Conservation (phyloP, 2,329 filamentous ascomycete genomes). For the Magnaporthales sp. region DNA sequence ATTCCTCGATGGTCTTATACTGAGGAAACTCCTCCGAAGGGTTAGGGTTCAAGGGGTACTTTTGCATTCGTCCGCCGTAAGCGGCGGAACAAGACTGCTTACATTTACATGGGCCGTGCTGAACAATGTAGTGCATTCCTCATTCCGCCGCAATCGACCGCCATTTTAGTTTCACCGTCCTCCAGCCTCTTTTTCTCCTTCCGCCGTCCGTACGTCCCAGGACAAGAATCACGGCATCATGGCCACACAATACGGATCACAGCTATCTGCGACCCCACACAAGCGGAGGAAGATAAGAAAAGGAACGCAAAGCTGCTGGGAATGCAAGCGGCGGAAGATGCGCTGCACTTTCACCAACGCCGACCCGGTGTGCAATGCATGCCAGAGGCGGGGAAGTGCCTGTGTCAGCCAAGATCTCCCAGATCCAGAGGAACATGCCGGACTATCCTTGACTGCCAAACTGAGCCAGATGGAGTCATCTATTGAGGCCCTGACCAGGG, state of each 20-base stretch:
- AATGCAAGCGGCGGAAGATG: conserved; percentile 47
- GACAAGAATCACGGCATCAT: not conserved
- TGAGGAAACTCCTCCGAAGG: not conserved
- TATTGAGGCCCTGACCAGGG: not conserved
- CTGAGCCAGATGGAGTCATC: not conserved
- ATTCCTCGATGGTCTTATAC: not conserved
- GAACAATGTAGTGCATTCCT: not conserved
- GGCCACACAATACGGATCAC: not conserved
- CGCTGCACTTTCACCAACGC: conserved; percentile 34
- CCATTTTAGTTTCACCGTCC: no score
- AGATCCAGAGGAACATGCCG: conserved; percentile 21
- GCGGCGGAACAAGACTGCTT: not conserved
- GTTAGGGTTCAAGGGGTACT: not conserved
- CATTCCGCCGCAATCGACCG: not conserved
- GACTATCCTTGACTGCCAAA: not conserved
- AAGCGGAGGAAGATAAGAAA: conserved; percentile 12
- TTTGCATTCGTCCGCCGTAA: not conserved
- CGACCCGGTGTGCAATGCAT: conserved; percentile 32
- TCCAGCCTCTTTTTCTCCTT: no score
- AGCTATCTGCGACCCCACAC: not conserved
- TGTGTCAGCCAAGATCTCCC: conserved; percentile 39
- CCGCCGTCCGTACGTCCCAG: not conserved
- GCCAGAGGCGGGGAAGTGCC: conserved; percentile 29
- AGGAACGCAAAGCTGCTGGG: conserved; percentile 45
- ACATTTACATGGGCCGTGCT: no score